Evolutionary conservation across 1,139 yeast species (phyloP).

Genomic region (Diutina rugosa): DNA sequence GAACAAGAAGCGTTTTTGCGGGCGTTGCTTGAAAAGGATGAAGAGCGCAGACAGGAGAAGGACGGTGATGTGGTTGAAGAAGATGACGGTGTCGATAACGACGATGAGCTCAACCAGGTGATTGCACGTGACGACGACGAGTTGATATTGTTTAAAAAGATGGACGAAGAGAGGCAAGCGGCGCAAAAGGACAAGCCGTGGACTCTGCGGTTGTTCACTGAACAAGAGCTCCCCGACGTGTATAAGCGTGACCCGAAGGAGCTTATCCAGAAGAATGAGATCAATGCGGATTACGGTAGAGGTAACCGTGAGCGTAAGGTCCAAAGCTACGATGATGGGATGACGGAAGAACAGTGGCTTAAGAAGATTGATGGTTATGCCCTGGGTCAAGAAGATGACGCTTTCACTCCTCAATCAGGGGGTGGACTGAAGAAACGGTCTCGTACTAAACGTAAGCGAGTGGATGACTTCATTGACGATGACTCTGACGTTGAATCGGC

Average conservation of each 20-base stretch:
- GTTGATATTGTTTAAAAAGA: slow-evolving; percentile 33
- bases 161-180: slow-evolving; percentile 42
- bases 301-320: slow-evolving; percentile 53
- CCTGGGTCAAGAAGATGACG: slow-evolving; percentile 9
- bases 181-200: slow-evolving; percentile 29
- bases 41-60: slow-evolving; percentile 31
- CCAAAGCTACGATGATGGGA: slow-evolving; percentile 47
- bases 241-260: slow-evolving; percentile 38
- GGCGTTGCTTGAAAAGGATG: slow-evolving; percentile 61
- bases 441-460: slow-evolving; percentile 6
- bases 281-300: slow-evolving; percentile 35
- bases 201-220: slow-evolving; percentile 41
- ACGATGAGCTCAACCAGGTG: slow-evolving; percentile 59
- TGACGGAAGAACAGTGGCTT: slow-evolving; percentile 74
- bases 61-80: slow-evolving; percentile 30
- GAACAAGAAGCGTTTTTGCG: slow-evolving; percentile 71
- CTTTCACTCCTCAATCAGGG: slow-evolving; percentile 9
- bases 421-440: slow-evolving; percentile 11
- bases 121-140: slow-evolving; percentile 59
- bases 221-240: slow-evolving; percentile 53
- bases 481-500: slow-evolving; percentile 7
- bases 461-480: slow-evolving; percentile 3
- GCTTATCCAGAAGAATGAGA: slow-evolving; percentile 11
- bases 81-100: slow-evolving; percentile 42
- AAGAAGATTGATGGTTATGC: slow-evolving; percentile 37